Evolutionary conservation across 164 flowering plant species (phyloP).

Genomic region (Magnolia sinica): DNA sequence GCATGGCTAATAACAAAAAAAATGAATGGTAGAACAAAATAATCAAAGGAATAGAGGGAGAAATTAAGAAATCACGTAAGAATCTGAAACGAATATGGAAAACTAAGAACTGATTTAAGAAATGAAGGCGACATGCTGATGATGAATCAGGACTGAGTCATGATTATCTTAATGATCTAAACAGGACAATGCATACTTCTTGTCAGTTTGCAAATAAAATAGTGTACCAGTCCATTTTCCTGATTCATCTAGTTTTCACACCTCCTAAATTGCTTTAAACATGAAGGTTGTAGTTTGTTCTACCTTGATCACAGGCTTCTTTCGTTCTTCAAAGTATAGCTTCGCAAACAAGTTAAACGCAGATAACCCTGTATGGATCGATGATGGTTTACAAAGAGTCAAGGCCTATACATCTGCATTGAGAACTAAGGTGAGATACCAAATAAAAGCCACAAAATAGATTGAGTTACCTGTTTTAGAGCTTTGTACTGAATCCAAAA

Average conservation of each 20-base stretch:
- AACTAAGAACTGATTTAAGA: too few species aligned
- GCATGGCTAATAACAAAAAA: too few species aligned
- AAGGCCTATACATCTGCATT: neutral
- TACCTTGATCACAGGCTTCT: slow-evolving; percentile 1
- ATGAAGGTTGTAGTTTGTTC: neutral
- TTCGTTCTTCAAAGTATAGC: slow-evolving; percentile 6
- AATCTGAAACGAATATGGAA: too few species aligned
- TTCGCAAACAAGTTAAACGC: slow-evolving; percentile 10
- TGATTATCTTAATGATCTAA: too few species aligned
- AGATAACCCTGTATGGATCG: slow-evolving; percentile 10
- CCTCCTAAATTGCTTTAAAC: neutral
- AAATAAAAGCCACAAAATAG: neutral
- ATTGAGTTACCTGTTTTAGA: slow-evolving; percentile 6
- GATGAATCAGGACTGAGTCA: too few species aligned
- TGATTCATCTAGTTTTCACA: neutral
- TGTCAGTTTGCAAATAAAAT: too few species aligned
- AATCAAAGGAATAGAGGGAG: too few species aligned
- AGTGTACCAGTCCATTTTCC: too few species aligned
- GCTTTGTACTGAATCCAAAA: slow-evolving; percentile 17
- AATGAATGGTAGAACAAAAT: too few species aligned
- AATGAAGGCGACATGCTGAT: too few species aligned
- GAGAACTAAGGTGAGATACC: neutral
- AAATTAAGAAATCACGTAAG: too few species aligned
- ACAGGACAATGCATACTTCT: too few species aligned
- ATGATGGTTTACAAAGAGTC: neutral